Evolutionary conservation across 2,329 filamentous ascomycete genomes (phyloP), one percentile per base, ranked within the genome.

Genomic region (Fusarium dlaminii): DNA sequence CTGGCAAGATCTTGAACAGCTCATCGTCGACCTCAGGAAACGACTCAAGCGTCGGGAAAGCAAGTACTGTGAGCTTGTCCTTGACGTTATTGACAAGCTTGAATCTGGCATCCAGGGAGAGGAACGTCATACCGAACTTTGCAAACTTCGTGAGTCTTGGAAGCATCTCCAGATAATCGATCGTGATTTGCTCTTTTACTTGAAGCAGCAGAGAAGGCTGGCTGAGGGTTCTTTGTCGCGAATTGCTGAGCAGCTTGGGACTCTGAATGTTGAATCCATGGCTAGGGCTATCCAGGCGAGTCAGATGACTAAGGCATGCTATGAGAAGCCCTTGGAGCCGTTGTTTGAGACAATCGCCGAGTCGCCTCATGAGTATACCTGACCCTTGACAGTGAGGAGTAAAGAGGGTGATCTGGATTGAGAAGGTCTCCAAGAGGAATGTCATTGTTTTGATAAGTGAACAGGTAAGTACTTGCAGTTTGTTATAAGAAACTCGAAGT

Each of bases 231-330:
- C 10, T 0, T 3, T 54, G 20, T 39, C 51, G 5, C 6, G 51
- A 4, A 22, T 39, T 4, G 20, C 32, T 1, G 51, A 54, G 20
- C 20, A 54, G 34, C 51, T 54, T 37, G 51, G 51, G 14, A 29
- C 20, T 2, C 20, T 54, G 2, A 39, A n/a, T 39, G 51, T 39
- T 11, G 11, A 22, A 13, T 39, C 34, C 0, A 54, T 54, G 48
- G 51, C 34, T 6, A n/a, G 24, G 20, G 51, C 51, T 54, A 54
- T 39, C 3, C 51, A 54, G 3, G 34, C 24, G 0, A 54, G 51
- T 18, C 3, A 54, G 11, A n/a, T 12, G 2, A 54, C 14, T 0
- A 13, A n/a, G 14, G 11, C 1, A 0, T 39, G 8, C 14, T 39
- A 54, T 13, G 51, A 54, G 24, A 8, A 3, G 3, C 24, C 34